Base-by-base conservation (phyloP, 371 early-diverging fungal species). In the Nematocida sp. region DNA sequence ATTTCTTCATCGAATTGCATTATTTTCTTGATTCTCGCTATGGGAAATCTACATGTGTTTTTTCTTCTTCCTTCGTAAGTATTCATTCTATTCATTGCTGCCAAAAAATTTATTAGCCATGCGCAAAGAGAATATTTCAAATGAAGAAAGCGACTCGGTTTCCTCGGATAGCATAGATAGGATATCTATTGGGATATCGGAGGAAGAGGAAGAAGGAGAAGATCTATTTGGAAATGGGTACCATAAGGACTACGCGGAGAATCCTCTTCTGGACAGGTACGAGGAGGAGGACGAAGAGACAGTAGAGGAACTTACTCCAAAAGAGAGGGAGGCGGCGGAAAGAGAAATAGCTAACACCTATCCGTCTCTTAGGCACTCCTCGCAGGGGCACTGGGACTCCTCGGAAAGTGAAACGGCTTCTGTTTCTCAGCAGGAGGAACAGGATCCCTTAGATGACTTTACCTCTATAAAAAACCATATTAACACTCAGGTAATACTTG, bases 1-100 rank as follows among this genome's bases (percentile, higher is more conserved):
- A 98, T 93, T 81, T 97, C 97, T 76, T 98, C 99, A 86, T 98
- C 95, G 82, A 89, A 86, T 80, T 95, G 95, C 95, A 98, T 98
- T 78, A 98, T 95, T 87, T 94, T 94, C 82, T 98, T 98, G 82
- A 98, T 95, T 57, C 99, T 89, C 20, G 96, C 94, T 30, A 80
- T 55, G 0, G 85, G 84, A 63, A 85, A 85, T 45, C 80, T 64
- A 38, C 80, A 71, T 50, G 78, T 80, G 55, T 66, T 77, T 69
- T 79, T 83, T 63, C 79, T 80, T 36, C 71, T 66, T 2, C 67
- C 36, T 25, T 66, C 75, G n/a, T 55, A 65, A 39, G 45, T 32
- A 26, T 65, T 66, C 13, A 54, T 32, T 57, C 66, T 67, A 39
- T 60, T 55, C 32, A 25, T 61, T 64, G 51, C 45, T 64, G 23